Evolutionary conservation across 2,329 filamentous ascomycete genomes (phyloP).

Genomic region (Juglanconis oblonga): DNA sequence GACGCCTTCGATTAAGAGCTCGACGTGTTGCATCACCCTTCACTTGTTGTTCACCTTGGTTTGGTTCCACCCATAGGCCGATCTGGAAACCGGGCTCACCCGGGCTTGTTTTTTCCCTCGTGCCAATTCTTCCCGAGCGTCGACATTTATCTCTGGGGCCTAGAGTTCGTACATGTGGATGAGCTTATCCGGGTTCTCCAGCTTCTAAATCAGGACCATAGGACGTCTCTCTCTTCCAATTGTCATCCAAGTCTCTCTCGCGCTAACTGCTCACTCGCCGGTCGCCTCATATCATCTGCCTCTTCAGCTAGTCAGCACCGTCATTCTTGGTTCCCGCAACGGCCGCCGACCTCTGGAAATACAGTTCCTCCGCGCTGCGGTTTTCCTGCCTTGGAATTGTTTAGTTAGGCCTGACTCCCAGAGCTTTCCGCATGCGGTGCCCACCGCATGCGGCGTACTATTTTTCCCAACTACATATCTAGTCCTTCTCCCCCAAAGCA

Average conservation of each 20-base stretch:
- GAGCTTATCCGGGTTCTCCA: slow-evolving; percentile 4
- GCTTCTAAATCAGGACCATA: neutral
- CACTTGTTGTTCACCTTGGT: neutral
- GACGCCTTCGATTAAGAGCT: slow-evolving; percentile 2
- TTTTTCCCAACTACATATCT: neutral
- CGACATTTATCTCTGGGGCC: neutral
- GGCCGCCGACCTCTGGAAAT: neutral
- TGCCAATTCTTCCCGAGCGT: slow-evolving; percentile 5
- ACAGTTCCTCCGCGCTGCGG: neutral
- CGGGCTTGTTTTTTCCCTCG: neutral
- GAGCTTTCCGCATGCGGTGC: too few species aligned
- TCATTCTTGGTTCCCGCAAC: neutral
- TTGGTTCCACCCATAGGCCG: neutral
- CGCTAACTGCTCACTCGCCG: slow-evolving; percentile 4
- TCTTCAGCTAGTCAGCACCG: neutral
- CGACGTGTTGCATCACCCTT: neutral
- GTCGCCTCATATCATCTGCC: neutral
- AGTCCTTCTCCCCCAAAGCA: neutral
- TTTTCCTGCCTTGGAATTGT: neutral
- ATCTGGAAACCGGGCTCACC: neutral
- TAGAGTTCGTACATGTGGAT: slow-evolving; percentile 1
- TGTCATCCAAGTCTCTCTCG: neutral
- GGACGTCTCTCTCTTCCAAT: neutral
- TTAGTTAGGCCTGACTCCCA: neutral
- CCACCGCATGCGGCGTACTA: neutral